phyloP scores from a whole-genome alignment of 2,329 filamentous ascomycete species.

The Coniochaeta sp. region DNA sequence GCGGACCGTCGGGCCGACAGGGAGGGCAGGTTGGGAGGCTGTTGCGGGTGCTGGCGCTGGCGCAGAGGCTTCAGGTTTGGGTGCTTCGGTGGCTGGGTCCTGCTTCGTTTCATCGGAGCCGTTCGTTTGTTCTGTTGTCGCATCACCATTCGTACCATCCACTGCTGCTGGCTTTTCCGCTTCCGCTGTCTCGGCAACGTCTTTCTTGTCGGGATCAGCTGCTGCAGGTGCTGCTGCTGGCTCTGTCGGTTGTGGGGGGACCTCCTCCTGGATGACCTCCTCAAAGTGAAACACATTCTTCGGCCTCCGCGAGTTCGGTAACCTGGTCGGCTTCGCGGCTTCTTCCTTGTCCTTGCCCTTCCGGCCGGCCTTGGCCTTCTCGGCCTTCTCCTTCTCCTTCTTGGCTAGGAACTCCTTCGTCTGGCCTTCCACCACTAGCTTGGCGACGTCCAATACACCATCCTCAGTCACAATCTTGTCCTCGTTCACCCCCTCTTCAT shows the following conservation, averaged over 20 bases:
- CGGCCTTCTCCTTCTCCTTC: slow-evolving; percentile 72
- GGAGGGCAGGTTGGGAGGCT: slow-evolving; percentile 13
- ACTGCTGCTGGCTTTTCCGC: neutral
- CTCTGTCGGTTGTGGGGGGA: slow-evolving; percentile 16
- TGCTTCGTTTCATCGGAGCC: neutral
- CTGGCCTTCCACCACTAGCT: slow-evolving; percentile 73
- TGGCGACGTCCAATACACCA: slow-evolving; percentile 76
- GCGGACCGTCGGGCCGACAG: slow-evolving; percentile 31
- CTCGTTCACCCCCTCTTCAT: slow-evolving; percentile 28
- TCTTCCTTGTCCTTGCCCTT: slow-evolving; percentile 51
- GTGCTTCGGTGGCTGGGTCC: slow-evolving; percentile 6
- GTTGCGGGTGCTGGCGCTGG: slow-evolving; percentile 8
- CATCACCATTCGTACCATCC: slow-evolving; percentile 5
- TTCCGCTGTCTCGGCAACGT: neutral
- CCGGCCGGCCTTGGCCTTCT: slow-evolving; percentile 55
- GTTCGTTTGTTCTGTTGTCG: slow-evolving; percentile 5
- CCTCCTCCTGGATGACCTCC: slow-evolving; percentile 52
- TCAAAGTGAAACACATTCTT: slow-evolving; percentile 68
- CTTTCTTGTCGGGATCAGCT: slow-evolving; percentile 2
- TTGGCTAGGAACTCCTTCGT: slow-evolving; percentile 76
- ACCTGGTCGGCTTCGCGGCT: slow-evolving; percentile 46
- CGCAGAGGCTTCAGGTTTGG: slow-evolving; percentile 5
- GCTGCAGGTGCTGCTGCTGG: slow-evolving; percentile 3
- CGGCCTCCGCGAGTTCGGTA: slow-evolving; percentile 67
- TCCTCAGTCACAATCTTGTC: slow-evolving; percentile 47